These are phyloP conservation scores for Cyberlindnera lachancei DNA, from an alignment of 805 yeast genomes.

Conservation along the genomic window DNA sequence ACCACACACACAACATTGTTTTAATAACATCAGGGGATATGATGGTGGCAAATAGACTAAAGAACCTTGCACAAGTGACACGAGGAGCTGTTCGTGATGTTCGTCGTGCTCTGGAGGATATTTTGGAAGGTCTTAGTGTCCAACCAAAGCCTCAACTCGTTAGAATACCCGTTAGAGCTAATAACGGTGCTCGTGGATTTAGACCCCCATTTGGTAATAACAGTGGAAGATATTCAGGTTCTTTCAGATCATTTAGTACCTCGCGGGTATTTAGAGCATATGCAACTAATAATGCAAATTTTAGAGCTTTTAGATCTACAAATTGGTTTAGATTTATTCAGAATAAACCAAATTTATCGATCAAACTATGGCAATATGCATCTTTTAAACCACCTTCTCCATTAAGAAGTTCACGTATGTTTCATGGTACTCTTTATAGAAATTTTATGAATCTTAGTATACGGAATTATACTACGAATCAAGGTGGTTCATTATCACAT, in stretches of 20 bases:
- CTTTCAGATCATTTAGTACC: constrained; percentile 24
- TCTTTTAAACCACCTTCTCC: constrained; percentile 14
- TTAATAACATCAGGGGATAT: neutral
- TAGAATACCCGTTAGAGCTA: constrained; percentile 32
- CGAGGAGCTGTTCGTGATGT: constrained; percentile 39
- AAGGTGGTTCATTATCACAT: constrained; percentile 32
- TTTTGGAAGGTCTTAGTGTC: constrained; percentile 25
- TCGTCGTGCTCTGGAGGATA: constrained; percentile 40
- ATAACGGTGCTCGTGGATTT: constrained; percentile 6
- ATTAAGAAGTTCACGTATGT: constrained; percentile 15
- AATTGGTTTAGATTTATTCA: constrained; percentile 3
- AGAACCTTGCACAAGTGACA: constrained; percentile 39
- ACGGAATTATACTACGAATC: constrained; percentile 30
- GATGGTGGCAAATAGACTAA: constrained; percentile 29
- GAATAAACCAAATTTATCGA: constrained; percentile 4
- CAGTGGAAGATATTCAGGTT: no score
- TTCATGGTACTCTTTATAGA: constrained; percentile 27
- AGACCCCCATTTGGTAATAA: constrained; percentile 11
- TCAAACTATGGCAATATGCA: constrained; percentile 19
- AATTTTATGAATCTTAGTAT: constrained; percentile 29
- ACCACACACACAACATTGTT: constrained; percentile 2
- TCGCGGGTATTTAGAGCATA: constrained; percentile 5
- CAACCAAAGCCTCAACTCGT: constrained; percentile 30
- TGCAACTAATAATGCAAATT: constrained; percentile 3
- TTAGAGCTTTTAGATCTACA: constrained; percentile 7